phyloP scores from a whole-genome alignment of 2,329 filamentous ascomycete genomes.

The Chaetomium sp. region DNA sequence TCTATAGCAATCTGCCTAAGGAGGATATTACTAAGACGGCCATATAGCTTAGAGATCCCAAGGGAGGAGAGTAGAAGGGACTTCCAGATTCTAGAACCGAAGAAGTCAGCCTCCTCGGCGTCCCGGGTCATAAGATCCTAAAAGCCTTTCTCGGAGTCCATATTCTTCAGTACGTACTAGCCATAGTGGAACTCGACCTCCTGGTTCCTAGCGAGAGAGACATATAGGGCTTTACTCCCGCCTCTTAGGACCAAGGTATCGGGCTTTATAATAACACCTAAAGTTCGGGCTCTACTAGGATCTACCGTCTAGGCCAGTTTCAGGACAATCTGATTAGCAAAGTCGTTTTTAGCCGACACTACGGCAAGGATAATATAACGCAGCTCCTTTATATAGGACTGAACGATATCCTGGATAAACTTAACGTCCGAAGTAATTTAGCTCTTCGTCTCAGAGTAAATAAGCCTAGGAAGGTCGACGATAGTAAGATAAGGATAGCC shows the following conservation, averaged over 20 bases:
- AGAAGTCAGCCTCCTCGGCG: conserved; percentile 30
- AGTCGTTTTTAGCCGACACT: conserved; percentile 43
- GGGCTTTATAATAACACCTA: conserved; percentile 49
- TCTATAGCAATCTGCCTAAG: conserved; percentile 28
- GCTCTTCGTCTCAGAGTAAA: conserved; percentile 36
- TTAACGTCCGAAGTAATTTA: conserved; percentile 34
- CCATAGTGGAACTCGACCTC: conserved; percentile 43
- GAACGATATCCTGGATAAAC: conserved; percentile 37
- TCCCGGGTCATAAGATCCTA: conserved; percentile 28
- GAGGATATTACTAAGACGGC: conserved; percentile 26
- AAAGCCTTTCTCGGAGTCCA: conserved; percentile 26
- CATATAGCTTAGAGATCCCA: conserved; percentile 20
- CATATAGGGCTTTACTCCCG: conserved; percentile 34
- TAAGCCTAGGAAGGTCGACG: conserved; percentile 47
- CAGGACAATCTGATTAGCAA: conserved; percentile 48
- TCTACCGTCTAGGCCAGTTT: conserved; percentile 28
- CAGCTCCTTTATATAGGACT: conserved; percentile 45
- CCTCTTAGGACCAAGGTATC: conserved; percentile 36
- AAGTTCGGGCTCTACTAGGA: conserved; percentile 32
- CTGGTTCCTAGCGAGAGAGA: conserved; percentile 39
- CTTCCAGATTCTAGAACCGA: conserved; percentile 20
- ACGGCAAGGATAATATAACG: conserved; percentile 50
- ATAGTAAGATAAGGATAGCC: conserved; percentile 42
- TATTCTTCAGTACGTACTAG: conserved; percentile 38
- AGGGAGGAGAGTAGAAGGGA: conserved; percentile 15